Evolutionary conservation across 495 filamentous ascomycete species (phyloP).

Genomic region (Daldinia loculata): DNA sequence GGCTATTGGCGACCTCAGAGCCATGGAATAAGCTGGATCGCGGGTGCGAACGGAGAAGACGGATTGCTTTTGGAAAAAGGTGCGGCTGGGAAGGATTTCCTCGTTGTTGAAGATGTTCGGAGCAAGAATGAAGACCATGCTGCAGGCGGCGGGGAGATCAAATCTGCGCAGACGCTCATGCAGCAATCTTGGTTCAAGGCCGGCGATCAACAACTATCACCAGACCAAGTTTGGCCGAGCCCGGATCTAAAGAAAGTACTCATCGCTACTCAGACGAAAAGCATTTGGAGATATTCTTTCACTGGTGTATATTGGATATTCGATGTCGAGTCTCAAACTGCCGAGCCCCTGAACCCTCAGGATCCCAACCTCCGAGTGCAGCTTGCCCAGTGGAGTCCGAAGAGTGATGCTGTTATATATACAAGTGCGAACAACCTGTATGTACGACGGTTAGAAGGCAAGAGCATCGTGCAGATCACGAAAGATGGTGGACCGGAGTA

Average conservation of each 20-base stretch:
- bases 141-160: conserved; percentile 44
- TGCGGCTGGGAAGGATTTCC: conserved; percentile 67
- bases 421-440: conserved; percentile 90
- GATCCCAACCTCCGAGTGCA: conserved; percentile 75
- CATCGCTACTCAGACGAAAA: conserved; percentile 70
- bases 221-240: conserved; percentile 75
- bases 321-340: conserved; percentile 83
- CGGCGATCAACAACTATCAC: conserved; percentile 58
- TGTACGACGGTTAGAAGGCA: conserved; percentile 69
- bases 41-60: conserved; percentile 83
- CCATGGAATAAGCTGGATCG: conserved; percentile 88
- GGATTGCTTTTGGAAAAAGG: conserved; percentile 79
- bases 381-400: conserved; percentile 89
- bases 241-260: conserved; percentile 85
- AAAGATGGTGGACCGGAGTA: conserved; percentile 84
- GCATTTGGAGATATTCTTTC: conserved; percentile 90
- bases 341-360: conserved; percentile 77
- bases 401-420: conserved; percentile 83
- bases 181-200: conserved; percentile 68
- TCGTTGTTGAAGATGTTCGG: conserved; percentile 88
- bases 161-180: conserved; percentile 72
- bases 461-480: conserved; percentile 75
- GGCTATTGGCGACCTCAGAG: conserved; percentile 74
- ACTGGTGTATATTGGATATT: conserved; percentile 91
- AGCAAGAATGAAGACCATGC: conserved; percentile 49